These are phyloP conservation scores for Helminthosporium solani DNA, from an alignment of 2,329 filamentous ascomycete species.

Conservation along the genomic window DNA sequence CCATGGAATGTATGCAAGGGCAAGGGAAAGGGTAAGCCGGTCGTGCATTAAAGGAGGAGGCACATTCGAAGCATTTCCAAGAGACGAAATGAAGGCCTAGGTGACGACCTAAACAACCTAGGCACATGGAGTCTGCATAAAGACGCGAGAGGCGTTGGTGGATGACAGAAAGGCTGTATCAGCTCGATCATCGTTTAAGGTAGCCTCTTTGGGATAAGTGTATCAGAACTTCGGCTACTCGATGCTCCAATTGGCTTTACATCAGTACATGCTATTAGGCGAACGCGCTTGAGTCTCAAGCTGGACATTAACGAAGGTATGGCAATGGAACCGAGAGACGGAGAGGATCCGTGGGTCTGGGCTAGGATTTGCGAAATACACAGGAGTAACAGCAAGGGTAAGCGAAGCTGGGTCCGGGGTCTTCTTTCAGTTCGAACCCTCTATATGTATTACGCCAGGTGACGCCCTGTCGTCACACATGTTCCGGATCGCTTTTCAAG, in stretches of 20 bases:
- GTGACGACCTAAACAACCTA: no score
- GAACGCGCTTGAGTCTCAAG: conserved; percentile 6
- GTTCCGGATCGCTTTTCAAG: conserved; percentile 10
- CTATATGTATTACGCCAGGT: conserved; percentile 8
- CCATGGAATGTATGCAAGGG: neutral
- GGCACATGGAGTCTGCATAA: conserved; percentile 7
- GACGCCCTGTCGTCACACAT: conserved; percentile 16
- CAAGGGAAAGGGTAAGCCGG: conserved; percentile 20
- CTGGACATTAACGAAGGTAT: conserved; percentile 18
- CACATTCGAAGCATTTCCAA: conserved; percentile 16
- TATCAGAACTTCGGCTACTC: conserved; percentile 19
- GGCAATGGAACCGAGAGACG: conserved; percentile 22
- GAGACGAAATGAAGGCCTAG: conserved; percentile 13
- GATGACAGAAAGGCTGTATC: conserved; percentile 20
- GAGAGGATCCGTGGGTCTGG: conserved; percentile 13
- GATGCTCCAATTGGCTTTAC: conserved; percentile 26
- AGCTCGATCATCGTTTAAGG: conserved; percentile 30
- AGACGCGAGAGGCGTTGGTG: conserved; percentile 27
- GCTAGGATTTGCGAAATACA: conserved; percentile 12
- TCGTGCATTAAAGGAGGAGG: conserved; percentile 16
- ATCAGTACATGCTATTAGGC: conserved; percentile 1
- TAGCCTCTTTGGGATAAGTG: conserved; percentile 25
- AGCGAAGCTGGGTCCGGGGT: conserved; percentile 11
- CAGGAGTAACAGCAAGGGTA: conserved; percentile 15
- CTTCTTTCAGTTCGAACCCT: conserved; percentile 6